Evolutionary conservation across 257 asterid species (phyloP), one percentile per base, ranked within the genome.

Genomic region (Plantago major): DNA sequence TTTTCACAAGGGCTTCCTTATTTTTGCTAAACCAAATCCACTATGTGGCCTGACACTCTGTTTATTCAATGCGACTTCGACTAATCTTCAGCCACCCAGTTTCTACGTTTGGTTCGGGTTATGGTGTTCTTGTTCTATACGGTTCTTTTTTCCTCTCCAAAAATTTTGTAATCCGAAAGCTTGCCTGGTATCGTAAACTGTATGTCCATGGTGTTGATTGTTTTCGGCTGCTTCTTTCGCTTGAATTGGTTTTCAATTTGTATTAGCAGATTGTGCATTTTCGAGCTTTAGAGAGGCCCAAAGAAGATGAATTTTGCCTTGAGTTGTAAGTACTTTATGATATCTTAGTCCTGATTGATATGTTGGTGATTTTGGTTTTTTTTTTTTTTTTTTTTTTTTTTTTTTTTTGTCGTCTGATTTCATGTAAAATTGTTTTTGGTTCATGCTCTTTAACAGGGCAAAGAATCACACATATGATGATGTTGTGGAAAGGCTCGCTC

Each of bases 401-500:
- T n/a, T n/a, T n/a, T n/a, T n/a, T n/a, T n/a, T n/a, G n/a, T 30
- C 47, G 26, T 58, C 54, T 47, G 47, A 3, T 10, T 46, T 64
- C 33, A 11, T 43, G 48, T 15, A 26, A 10, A 49, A 52, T 5
- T 30, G 37, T 9, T 22, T 62, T 42, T 78, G n/a, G 68, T 59
- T 17, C 51, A 46, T 73, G 68, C 55, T 52, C 11, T 58, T 22
- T 79, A 58, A 71, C 66, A 93, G 99, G 75, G 93, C 94, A 62
- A 93, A 89, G 82, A 79, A 82, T 76, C 94, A 89, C 73, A 85
- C 92, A 52, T 93, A 93, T 37, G 99, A 89, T 74, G 96, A 89
- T 73, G 97, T 93, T 53, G 99, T 85, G 76, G 97, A 85, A 63
- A 89, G 74, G 76, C 94, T 93, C 60, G 97, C 97, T 37, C 89